Percentiles rank a stretch among this genome's conserved stretches.
Evolutionary conservation across 192 early-diverging fungal genomes (phyloP).

Genomic region (Backusella australiensis): DNA sequence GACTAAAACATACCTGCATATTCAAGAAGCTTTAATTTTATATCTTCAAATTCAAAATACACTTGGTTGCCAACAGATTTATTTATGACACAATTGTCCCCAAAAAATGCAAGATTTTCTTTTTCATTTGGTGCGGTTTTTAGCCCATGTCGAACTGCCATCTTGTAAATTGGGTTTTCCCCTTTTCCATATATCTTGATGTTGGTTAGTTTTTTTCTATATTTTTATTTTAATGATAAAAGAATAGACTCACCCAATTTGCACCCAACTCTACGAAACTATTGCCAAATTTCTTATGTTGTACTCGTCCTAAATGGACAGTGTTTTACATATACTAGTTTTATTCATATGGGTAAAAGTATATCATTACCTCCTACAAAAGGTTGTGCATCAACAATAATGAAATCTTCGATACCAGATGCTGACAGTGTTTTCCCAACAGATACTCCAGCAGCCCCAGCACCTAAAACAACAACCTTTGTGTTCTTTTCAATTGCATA

Average conservation of each 20-base stretch:
- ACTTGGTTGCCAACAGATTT: slow-evolving; percentile 2
- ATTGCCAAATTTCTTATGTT: slow-evolving; percentile 23
- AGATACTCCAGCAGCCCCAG: slow-evolving; percentile 32
- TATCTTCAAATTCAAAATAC: slow-evolving; percentile 10
- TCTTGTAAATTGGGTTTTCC: slow-evolving; percentile 36
- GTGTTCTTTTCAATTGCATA: slow-evolving; percentile 7
- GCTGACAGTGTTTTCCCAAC: slow-evolving; percentile 25
- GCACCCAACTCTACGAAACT: slow-evolving; percentile 27
- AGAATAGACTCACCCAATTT: slow-evolving; percentile 26
- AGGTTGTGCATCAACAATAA: slow-evolving; percentile 32
- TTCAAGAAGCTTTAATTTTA: slow-evolving; percentile 6
- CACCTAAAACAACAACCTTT: slow-evolving; percentile 37
- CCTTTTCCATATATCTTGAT: slow-evolving; percentile 38
- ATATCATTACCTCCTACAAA: slow-evolving; percentile 23
- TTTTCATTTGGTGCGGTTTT: slow-evolving; percentile 32
- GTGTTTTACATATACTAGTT: neutral
- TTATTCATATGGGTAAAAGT: neutral
- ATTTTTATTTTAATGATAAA: neutral
- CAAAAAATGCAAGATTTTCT: slow-evolving; percentile 30
- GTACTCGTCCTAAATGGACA: slow-evolving; percentile 5
- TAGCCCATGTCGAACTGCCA: slow-evolving; percentile 31
- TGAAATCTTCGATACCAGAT: slow-evolving; percentile 25
- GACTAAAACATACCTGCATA: slow-evolving; percentile 26
- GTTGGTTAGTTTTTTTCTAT: neutral
- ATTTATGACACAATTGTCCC: neutral